Base-by-base conservation (phyloP, 2,329 filamentous ascomycete genomes). In the Talaromyces sp. region DNA sequence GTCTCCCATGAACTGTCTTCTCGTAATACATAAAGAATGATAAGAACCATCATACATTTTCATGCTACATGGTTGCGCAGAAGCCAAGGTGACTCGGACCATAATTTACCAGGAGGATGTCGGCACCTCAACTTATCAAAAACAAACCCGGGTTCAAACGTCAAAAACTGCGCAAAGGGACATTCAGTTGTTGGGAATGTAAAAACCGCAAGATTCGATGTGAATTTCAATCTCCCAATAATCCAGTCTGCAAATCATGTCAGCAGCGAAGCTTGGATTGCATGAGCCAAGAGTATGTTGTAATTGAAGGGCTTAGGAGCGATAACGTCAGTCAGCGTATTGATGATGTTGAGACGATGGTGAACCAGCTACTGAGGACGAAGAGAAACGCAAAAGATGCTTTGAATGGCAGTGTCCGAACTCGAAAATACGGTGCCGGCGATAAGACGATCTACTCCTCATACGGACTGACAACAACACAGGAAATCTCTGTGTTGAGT, bases 181-280 rank as follows among this genome's bases (percentile, higher is more conserved):
- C 85, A 0, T 78, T 75, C 31, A 86, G 83, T 64, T 87, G 85
- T 71, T 86, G 84, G 84, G 84, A 86, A 68, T 87, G 85, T 78
- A 84, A 84, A 72, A 79, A 82, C 60, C 79, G 84, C 27, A 87
- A 87, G 74, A 78, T 82, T 5, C 76, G 79, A 2, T 87, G 85
- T 70, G 79, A 77, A 17, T 82, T 84, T 66, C 72, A 75, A 11
- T 70, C 76, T 3, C 70, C 77, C 3, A 69, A 74, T 2, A 77
- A 80, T 5, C 65, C 73, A 3, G 68, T 80, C 1, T 86, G 85
- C 65, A 72, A 79, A 34, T 79, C 77, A 2, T 87, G 85, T 68
- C 72, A 75, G 22, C 72, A 79, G 6, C 79, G 84, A 0, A 76
- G 79, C 0, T 75, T 77, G 0, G 68, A 69, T 45, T 74, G 72